Evolutionary conservation across 2,329 filamentous ascomycete species (phyloP), one percentile per base, ranked within the genome.

Genomic region (Drechslerella stenobrocha): DNA sequence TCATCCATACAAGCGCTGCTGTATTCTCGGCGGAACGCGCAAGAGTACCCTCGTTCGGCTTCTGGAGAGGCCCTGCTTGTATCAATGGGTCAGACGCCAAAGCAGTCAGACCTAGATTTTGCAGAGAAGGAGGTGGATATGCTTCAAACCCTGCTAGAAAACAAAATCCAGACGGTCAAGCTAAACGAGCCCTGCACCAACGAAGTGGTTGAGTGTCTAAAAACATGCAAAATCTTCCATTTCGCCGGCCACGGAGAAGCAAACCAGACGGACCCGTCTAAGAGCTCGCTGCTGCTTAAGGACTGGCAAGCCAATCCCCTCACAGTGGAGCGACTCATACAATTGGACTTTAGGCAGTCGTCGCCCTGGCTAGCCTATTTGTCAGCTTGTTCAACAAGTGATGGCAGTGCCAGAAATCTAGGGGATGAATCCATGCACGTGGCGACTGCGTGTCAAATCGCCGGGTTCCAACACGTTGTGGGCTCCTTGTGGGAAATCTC

Each of bases 401-500:
- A 28, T 8, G 28, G 9, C 20, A 44, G 40, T 35, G 50, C 34
- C 15, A 18, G 28, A 13, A 32, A 2, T 2, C 20, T 50, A 1
- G 1, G 73, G 0, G 53, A 58, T 8, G 53, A 58, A 34, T 28
- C 23, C 6, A 26, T 58, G 5, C 23, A 58, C 22, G 15, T 58
- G 8, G 44, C 40, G 4, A 30, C 5, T 22, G 53, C 53, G 9
- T 50, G 44, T 11, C 53, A 58, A 20, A 8, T 58, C 9, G 53
- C 53, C 7, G 53, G 53, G 0, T 58, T 58, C 20, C 42, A 24
- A 18, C 53, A 58, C 18, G 53, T 58, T 3, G 69, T 80, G 45
- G 77, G 78, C 0, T 76, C 77, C 0, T 70, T 79, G 0, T 80
- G 77, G 78, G 67, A 75, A 3, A 75, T 77, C 0, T 58, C 71